These are phyloP conservation scores for Silene coronaria DNA, from an alignment of 179 eudicot species.

Conservation along the genomic window DNA sequence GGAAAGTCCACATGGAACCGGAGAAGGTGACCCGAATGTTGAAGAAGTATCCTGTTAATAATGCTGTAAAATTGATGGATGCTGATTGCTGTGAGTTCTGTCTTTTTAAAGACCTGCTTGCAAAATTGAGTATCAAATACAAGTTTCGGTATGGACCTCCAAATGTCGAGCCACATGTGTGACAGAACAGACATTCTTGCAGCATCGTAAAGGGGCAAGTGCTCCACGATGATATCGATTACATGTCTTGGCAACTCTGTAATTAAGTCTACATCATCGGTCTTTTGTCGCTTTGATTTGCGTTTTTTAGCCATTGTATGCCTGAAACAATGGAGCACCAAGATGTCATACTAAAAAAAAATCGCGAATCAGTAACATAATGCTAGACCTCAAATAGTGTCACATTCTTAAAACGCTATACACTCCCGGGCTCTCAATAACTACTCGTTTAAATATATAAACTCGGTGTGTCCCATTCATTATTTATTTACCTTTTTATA, in stretches of 20 bases:
- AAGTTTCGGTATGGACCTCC: conserved; percentile 25
- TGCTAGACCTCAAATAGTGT: too few species aligned
- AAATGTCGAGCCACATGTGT: conserved; percentile 28
- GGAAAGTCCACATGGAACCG: conserved; percentile 24
- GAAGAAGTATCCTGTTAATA: conserved; percentile 28
- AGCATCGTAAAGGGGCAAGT: conserved; percentile 24
- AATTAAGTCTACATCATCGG: neutral
- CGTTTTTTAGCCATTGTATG: conserved; percentile 2
- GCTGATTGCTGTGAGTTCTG: neutral
- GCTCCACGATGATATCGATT: conserved; percentile 12
- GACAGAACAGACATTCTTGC: conserved; percentile 26
- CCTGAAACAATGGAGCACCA: neutral
- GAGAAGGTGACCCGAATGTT: conserved; percentile 18
- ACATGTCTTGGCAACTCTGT: conserved; percentile 18
- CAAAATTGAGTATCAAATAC: conserved; percentile 18
- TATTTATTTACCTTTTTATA: too few species aligned
- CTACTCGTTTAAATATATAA: too few species aligned
- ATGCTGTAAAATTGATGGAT: conserved; percentile 10
- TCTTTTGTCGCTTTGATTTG: neutral
- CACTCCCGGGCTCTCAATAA: too few species aligned
- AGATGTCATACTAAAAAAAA: too few species aligned
- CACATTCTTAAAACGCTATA: too few species aligned
- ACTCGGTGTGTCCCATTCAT: too few species aligned
- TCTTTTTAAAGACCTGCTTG: neutral
- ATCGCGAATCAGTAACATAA: too few species aligned